phyloP scores from a whole-genome alignment of 306 rosid species.

The Vicia sativa region DNA sequence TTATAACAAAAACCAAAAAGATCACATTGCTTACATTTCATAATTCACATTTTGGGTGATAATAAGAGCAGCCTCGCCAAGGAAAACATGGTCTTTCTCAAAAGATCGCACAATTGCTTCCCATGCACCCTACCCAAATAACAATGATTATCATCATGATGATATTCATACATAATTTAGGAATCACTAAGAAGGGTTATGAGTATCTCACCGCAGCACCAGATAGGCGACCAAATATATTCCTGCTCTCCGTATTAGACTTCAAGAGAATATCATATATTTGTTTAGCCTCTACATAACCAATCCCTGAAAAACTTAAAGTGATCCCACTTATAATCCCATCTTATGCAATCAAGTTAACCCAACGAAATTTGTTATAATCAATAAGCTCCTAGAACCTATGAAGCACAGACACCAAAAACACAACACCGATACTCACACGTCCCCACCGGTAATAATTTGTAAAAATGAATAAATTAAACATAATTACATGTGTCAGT shows the following conservation, averaged over 20 bases:
- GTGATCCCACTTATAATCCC: conserved; percentile 28
- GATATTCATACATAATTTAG: neutral
- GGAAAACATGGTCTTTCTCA: conserved; percentile 89
- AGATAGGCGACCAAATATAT: conserved; percentile 83
- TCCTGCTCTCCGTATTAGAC: conserved; percentile 83
- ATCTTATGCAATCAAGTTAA: neutral
- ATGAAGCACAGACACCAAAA: too few relatives aligned
- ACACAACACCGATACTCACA: too few relatives aligned
- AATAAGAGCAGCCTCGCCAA: conserved; percentile 91
- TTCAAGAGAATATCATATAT: conserved; percentile 70
- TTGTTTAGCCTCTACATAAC: conserved; percentile 79
- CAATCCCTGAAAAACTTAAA: conserved; percentile 56
- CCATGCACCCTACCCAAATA: conserved; percentile 77
- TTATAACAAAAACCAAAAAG: conserved; percentile 16
- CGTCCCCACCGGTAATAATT: too few relatives aligned
- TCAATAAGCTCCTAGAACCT: neutral
- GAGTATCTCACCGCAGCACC: conserved; percentile 76
- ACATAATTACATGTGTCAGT: too few relatives aligned
- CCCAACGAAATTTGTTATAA: neutral
- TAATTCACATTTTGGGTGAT: conserved; percentile 87
- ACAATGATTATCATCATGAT: neutral
- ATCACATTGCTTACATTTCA: conserved; percentile 72
- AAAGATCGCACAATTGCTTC: conserved; percentile 70
- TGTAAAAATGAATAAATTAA: too few relatives aligned
- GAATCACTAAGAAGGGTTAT: neutral